Base-by-base conservation (phyloP, 148 eudicot species). In the Pouteria glomerata region DNA sequence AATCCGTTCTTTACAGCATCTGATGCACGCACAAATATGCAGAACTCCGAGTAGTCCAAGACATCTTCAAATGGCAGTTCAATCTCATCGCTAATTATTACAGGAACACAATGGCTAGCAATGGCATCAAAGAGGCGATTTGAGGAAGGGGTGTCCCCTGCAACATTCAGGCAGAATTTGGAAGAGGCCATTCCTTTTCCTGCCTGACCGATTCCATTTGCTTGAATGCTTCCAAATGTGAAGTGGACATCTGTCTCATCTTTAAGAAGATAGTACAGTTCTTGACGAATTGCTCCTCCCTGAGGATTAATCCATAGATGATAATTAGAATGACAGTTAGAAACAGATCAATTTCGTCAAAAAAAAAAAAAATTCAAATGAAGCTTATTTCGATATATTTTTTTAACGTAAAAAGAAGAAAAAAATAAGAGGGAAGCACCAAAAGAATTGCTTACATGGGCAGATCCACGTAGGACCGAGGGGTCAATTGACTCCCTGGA, bases 81-180 rank as follows among this genome's bases (percentile, higher is more conserved):
- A 6, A 94, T 94, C 39, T 88, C 80, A 57, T 94, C 98, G 51
- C 98, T 94, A 34, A 94, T 86, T 18, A 91, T 94, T 19, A 94
- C 98, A 2, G 98, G 97, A 62, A 94, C 90, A 76, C 98, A 94
- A 63, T 91, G 97, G 82, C 90, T 91, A 26, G 85, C 96, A 37
- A 93, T 93, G 71, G 98, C 92, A 69, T 93, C 98, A 57, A 93
- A 93, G 24, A 93, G 89, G 39, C 97, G 97, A 72, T 89, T 89
- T 13, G 98, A 94, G 19, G 97, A 91, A 48, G 98, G 98, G 33
- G 98, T 94, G 81, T 94, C 98, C 29, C 98, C 98, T 1, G 98
- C 98, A 68, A 91, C 86, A 73, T 91, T 89, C 5, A 94, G 80
- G 84, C 98, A 94, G 71, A 94, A 94, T 57, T 94, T 94, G 50